Conservation (phyloP, 257 asterid species). For the Plantago major region DNA sequence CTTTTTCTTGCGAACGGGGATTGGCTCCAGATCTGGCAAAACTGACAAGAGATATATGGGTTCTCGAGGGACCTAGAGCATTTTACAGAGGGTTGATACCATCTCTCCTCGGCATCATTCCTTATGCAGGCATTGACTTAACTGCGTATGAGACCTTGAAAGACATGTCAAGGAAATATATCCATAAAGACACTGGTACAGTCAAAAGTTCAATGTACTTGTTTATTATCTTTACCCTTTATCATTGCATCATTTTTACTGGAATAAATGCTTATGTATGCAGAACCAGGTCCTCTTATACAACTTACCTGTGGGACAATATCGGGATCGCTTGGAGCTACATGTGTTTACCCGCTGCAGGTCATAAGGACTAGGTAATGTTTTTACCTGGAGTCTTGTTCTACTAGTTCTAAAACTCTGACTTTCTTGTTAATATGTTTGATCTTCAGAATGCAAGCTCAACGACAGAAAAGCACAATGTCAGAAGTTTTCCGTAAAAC, state of each 20-base stretch:
- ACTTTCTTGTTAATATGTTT: constrained; percentile 8
- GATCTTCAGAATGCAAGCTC: constrained; percentile 91
- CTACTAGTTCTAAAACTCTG: constrained; percentile 5
- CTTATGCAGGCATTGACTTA: constrained; percentile 91
- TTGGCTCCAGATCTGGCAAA: constrained; percentile 59
- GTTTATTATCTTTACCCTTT: constrained; percentile 7
- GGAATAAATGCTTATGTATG: constrained; percentile 20
- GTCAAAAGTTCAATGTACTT: constrained; percentile 5
- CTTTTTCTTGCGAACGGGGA: constrained; percentile 62
- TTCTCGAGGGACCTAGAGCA: constrained; percentile 91
- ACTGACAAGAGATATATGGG: constrained; percentile 77
- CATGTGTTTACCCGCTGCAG: constrained; percentile 94
- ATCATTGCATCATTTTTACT: constrained; percentile 10
- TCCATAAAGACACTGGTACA: constrained; percentile 78
- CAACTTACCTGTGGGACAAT: constrained; percentile 92
- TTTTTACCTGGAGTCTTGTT: neutral
- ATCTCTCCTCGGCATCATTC: constrained; percentile 91
- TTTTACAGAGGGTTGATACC: constrained; percentile 89
- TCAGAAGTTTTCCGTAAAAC: constrained; percentile 70
- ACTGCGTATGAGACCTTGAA: constrained; percentile 88
- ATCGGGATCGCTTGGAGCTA: constrained; percentile 95
- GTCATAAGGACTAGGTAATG: constrained; percentile 90
- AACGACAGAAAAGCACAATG: constrained; percentile 52
- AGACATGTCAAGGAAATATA: constrained; percentile 70
- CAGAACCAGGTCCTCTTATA: constrained; percentile 95